Base-by-base conservation (phyloP, 225 moss, liverwort and hornwort species). In the Straminergon stramineum region DNA sequence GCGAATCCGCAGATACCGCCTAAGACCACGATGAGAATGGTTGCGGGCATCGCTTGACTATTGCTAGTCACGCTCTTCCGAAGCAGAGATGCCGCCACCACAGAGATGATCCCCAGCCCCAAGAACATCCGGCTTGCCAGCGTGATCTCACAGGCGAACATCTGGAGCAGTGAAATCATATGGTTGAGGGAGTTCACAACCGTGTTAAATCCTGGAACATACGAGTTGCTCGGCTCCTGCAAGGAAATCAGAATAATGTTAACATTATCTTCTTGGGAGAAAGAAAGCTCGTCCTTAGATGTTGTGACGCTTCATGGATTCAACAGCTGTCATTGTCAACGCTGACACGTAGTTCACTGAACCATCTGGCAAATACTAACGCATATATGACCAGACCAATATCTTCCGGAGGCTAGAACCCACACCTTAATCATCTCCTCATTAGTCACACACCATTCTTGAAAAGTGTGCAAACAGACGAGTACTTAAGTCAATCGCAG, bases 1-100 rank as follows among this genome's bases (percentile, higher is more conserved):
- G 95, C 95, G 41, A 97, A 6, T 35, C 99, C 97, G 84, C 97
- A 99, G 19, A 97, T 84, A 41, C 94, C 96, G 28, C 94, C 97
- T 69, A 99, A 87, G 34, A 97, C 93, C 78, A 99, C 92, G 31
- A 99, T n/a, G 65, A 99, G 91, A 37, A 97, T 93, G 62, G 97
- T 96, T n/a, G 96, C 94, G 32, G 99, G 97, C 99, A 99, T 99
- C 12, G 97, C 94, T 88, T 96, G 97, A 79, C 97, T 99, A 86
- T 92, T 95, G 90, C 92, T 93, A 3, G 93, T 92, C 63, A 97
- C 95, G 83, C 93, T 95, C 88, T 95, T 95, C 67, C 96, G 92
- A 51, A 99, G 90, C 67, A 99, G 91, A 16, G 93, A 22, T 13
- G 95, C 92, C 37, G 97, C 93, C 51, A 99, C 93, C 68, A 95